Evolutionary conservation across 805 yeast species (phyloP), one percentile per base, ranked within the genome.

Genomic region (Wickerhamiella slavikovae): DNA sequence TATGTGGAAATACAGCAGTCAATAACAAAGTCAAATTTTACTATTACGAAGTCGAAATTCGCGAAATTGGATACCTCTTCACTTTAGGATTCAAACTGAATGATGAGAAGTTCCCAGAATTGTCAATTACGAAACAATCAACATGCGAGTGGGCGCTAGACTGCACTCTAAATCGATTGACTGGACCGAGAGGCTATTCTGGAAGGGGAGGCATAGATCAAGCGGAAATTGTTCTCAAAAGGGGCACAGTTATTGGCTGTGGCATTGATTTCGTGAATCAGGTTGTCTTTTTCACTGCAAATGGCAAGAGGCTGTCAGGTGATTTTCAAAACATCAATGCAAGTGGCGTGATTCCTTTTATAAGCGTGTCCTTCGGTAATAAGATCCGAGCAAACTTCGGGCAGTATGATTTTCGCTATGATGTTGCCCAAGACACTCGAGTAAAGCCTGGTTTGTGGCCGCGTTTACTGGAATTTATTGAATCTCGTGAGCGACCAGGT

Each of bases 201-300:
- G 54, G 53, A 25, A 54, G 49, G 15, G 59, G 54, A 29, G 58
- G 58, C 2, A n/a, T n/a, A n/a, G n/a, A n/a, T n/a, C n/a, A n/a
- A n/a, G n/a, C n/a, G n/a, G n/a, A n/a, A n/a, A n/a, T n/a, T n/a
- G n/a, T n/a, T n/a, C n/a, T n/a, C n/a, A n/a, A n/a, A n/a, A n/a
- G n/a, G n/a, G n/a, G n/a, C n/a, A n/a, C n/a, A n/a, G 57, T 65
- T 2, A 61, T 83, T 37, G 95, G 95, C 0, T 74, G 83, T 49
- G 94, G 94, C 4, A 61, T 80, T 15, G 74, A 82, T 52, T 74
- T 66, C 40, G 55, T 63, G 11, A 66, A 64, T 24, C 62, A 66
- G 24, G 52, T 69, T 0, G 60, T 79, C 2, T 83, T 82, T 41
- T 67, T 68, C 38, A 82, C 94, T 0, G 72, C 76, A 46, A 82